Conservation (phyloP, 768 basidiomycete genomes). For the Sutorius australiensis region DNA sequence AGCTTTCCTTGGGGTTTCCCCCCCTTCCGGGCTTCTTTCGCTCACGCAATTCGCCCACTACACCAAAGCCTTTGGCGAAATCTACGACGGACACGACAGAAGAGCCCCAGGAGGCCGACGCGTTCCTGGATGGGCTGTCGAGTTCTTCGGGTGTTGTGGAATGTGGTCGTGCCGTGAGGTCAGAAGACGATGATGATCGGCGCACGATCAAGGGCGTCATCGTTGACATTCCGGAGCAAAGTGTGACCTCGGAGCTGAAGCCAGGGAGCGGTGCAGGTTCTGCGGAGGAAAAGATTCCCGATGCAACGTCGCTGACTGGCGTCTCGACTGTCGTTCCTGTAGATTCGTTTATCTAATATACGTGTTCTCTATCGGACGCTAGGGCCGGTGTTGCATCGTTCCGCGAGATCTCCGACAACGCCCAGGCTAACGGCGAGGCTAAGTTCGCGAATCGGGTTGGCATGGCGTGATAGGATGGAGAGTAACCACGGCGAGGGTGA, state of each 20-base stretch:
- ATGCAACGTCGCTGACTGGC: constrained; percentile 7
- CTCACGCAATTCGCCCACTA: constrained; percentile 52
- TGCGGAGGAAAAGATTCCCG: constrained; percentile 23
- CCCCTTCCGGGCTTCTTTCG: constrained; percentile 64
- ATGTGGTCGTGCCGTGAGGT: constrained; percentile 5
- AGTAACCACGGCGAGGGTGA: constrained; percentile 6
- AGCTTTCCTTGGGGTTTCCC: constrained; percentile 48
- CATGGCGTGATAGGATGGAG: constrained; percentile 1
- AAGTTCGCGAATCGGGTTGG: constrained; percentile 7
- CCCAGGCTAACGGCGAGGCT: constrained; percentile 1
- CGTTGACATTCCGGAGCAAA: constrained; percentile 16
- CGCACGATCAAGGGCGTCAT: constrained; percentile 34
- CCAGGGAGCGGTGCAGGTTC: constrained; percentile 5
- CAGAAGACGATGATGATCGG: constrained; percentile 43
- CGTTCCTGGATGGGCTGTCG: constrained; percentile 3
- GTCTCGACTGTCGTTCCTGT: constrained; percentile 19
- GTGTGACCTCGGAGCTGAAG: constrained; percentile 11
- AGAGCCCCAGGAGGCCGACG: constrained; percentile 19
- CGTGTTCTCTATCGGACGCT: not conserved
- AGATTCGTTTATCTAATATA: constrained; percentile 20
- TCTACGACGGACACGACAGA: constrained; percentile 17
- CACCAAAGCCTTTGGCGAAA: constrained; percentile 25
- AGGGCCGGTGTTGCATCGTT: not conserved
- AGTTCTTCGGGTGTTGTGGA: constrained; percentile 8
- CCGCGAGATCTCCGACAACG: constrained; percentile 8